These are phyloP conservation scores for Picea glauca DNA, from an alignment of 75 land plant genomes.

Conservation along the genomic window DNA sequence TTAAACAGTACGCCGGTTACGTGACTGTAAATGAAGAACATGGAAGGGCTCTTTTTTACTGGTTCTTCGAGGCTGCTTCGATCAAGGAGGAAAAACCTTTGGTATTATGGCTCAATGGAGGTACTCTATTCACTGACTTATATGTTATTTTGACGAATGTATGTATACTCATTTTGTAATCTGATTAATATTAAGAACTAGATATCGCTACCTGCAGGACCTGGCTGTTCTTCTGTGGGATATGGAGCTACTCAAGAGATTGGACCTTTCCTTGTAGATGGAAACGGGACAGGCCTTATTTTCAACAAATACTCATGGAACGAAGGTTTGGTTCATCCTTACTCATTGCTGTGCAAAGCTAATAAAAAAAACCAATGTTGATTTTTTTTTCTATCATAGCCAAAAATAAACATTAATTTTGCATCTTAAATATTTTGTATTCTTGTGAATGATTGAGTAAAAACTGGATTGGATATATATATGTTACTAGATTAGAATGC, in stretches of 20 bases:
- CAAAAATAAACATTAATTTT: no score
- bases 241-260: slow-evolving; percentile 80
- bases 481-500: not conserved
- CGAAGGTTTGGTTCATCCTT: slow-evolving; percentile 31
- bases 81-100: slow-evolving; percentile 47
- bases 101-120: slow-evolving; percentile 92
- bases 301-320: slow-evolving; percentile 64
- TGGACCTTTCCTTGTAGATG: slow-evolving; percentile 69
- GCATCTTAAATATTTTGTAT: no score
- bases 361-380: no score
- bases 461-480: not conserved
- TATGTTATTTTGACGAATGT: not conserved
- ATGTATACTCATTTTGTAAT: no score
- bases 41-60: slow-evolving; percentile 86
- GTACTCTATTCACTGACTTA: slow-evolving; percentile 13
- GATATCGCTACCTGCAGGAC: slow-evolving; percentile 43
- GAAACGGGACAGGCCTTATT: slow-evolving; percentile 35
- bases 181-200: not conserved
- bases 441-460: not conserved
- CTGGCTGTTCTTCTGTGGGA: slow-evolving; percentile 92
- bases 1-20: slow-evolving; percentile 82
- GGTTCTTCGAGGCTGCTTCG: slow-evolving; percentile 69
- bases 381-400: no score
- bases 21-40: slow-evolving; percentile 55
- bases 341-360: no score